Evolutionary conservation across 1,139 yeast species (phyloP), one percentile per base, ranked within the genome.

Genomic region (Suhomyces atakaporum): DNA sequence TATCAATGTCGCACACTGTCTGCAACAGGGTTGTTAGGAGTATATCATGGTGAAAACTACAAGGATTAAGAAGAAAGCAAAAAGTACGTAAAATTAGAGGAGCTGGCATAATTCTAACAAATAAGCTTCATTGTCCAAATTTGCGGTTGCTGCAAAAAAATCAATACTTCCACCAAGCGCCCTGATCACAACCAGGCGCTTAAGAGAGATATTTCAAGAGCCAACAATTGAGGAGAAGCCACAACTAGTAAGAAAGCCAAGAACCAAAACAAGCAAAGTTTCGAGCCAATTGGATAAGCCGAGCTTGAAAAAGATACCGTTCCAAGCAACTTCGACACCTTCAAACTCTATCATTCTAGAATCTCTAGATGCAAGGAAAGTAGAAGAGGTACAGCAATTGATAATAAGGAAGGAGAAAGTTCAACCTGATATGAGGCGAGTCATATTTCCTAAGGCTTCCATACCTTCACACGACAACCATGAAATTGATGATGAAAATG

Each of bases 311-410:
- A 49, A 56, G 5, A 48, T 48, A 3, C 34, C 42, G 3, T 49
- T 49, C 27, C 43, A 41, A 16, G 53, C 53, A 4, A 49, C 53
- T 11, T 47, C 51, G 2, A 49, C 53, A 3, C 53, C 51, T 4
- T 34, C 41, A 6, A 37, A 25, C 15, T 44, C 45, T 4, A 19
- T 43, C 7, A 29, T 40, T 10, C 18, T 35, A 7, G 33, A 25
- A 11, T 23, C 29, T 3, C 27, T 44, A 14, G 35, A 35, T 12
- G 45, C 48, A 7, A 23, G 15, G 4, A 30, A 28, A 20, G 49
- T 45, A 3, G 46, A 47, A 1, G 25, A 33, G 23, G 30, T 46
- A 7, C 49, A 46, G 31, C 27, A 29, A 16, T 30, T 16, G 8
- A 27, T 35, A 9, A 12, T 21, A 16, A 22, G 21, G 7, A 12